Base-by-base conservation (phyloP, 78 protist genomes). In the Dictyostelium intermedium region DNA sequence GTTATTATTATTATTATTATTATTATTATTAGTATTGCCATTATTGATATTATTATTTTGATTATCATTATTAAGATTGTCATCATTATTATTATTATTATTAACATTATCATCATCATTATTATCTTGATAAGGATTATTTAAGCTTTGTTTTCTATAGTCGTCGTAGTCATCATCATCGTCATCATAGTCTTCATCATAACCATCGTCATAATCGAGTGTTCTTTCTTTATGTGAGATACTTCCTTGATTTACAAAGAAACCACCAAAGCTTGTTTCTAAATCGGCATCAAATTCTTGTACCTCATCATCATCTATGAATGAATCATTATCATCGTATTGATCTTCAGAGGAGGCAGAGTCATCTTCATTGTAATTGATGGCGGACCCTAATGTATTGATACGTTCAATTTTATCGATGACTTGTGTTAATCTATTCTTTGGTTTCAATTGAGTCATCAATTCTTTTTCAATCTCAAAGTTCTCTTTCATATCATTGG, bases 371-470 rank as follows among this genome's bases (percentile, higher is more conserved):
- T 16, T 37, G n/a, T 32, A 70, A 32, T 70, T 70, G 30, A 70
- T 70, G 10, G 20, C 41, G 7, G 77, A 30, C 5, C 91, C 43
- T 11, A 56, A 27, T 11, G 41, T 50, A 47, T 35, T 47, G 37
- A 73, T 69, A 37, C 60, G 18, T 69, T 89, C 86, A 45, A 89
- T 89, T 34, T 69, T 78, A 37, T 80, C 73, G 16, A 80, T 89
- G 1, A 89, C 93, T 7, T 89, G 86, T 16, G 93, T 89, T 41
- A 80, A 45, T 50, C 82, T 60, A 23, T 89, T 89, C 82, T 89
- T 89, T 34, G 78, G 70, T 16, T 20, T 60, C 5, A 41, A 14
- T 25, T 14, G 56, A 8, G 61, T 23, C 1, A 11, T 14, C 27
- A 41, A 35, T 10, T 85, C 92, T n/a, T 81, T 81, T 79, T 79